Base-by-base conservation (phyloP, 164 flowering plant genomes). In the Vitis cinerea region DNA sequence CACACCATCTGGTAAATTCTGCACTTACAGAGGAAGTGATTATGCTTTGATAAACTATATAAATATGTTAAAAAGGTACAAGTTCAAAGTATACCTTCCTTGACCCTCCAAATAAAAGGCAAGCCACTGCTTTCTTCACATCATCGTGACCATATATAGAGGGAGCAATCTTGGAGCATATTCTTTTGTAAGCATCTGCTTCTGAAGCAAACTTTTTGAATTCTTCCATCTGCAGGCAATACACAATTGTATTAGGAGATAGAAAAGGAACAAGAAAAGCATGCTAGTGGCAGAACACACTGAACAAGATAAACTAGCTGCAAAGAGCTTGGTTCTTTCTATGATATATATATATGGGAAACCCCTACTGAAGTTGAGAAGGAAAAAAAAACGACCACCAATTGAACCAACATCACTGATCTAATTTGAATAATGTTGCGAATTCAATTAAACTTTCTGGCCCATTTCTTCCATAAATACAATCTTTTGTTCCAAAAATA, bases 1-100 rank as follows among this genome's bases (percentile, higher is more conserved):
- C 65, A 87, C 99, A 57, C 99, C 99, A 86, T 96, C 99, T 50
- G 99, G 99, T 76, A 96, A 86, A 73, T 67, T 76, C 99, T 95
- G 84, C 63, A 83, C 50, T 50, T 29, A 64, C 50, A 75, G 57
- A 58, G 15, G 59, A 64, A 56, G 48, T 44, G 61, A 60, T 66
- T n/a, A 68, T 50, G 31, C 15, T 16, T 49, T 12, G 55, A 12
- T 15, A 23, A 59, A 68, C 14, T 17, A 10, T 59, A 51, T 15
- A 10, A 57, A 8, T 9, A 65, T 50, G 7, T 37, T 37, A 9
- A 67, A 30, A 69, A 71, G 59, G 64, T 59, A 10, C 27, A 63
- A 59, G 61, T 37, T 59, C 19, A 66, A 49, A 44, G 59, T 50
- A 64, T 84, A 93, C 99, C 97, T 96, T 96, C 65, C 98, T 83